phyloP scores from a whole-genome alignment of 129 eudicot genomes.

The Arctium lappa region DNA sequence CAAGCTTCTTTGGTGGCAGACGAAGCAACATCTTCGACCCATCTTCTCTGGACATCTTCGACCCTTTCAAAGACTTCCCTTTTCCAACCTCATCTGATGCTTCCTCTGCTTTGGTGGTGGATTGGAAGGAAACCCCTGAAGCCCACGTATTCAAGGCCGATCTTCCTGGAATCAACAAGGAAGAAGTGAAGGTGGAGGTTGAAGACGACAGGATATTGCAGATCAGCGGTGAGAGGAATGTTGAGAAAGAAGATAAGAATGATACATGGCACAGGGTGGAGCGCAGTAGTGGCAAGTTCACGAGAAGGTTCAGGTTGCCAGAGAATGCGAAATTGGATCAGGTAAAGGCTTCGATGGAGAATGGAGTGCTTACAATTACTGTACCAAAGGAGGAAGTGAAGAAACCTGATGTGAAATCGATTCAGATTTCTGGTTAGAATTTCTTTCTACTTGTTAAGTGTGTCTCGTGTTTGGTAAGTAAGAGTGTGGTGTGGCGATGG shows the following conservation, averaged over 20 bases:
- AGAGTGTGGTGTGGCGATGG: background rate
- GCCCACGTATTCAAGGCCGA: conserved; percentile 30
- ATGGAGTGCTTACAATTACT: conserved; percentile 18
- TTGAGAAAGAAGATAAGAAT: conserved; percentile 21
- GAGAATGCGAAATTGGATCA: conserved; percentile 21
- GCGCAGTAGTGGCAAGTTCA: conserved; percentile 29
- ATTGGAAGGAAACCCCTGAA: conserved; percentile 28
- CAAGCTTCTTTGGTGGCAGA: conserved; percentile 26
- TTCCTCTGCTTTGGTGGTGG: conserved; percentile 3
- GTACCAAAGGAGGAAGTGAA: conserved; percentile 19
- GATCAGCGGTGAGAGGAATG: conserved; percentile 31
- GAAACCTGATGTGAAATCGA: conserved; percentile 14
- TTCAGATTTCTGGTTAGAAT: conserved; percentile 24
- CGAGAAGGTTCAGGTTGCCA: conserved; percentile 28
- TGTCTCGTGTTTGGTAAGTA: background rate
- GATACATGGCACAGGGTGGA: conserved; percentile 37
- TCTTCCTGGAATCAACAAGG: conserved; percentile 32
- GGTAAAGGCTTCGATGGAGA: conserved; percentile 26
- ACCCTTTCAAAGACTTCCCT: conserved; percentile 16
- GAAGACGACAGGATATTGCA: conserved; percentile 27
- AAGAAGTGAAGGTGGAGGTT: conserved; percentile 30
- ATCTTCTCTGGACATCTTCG: conserved; percentile 25
- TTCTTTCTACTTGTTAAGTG: background rate
- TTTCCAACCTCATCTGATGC: conserved; percentile 5
- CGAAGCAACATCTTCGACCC: conserved; percentile 33